These are phyloP conservation scores for Penicillium samsonianum DNA, from an alignment of 495 filamentous ascomycete species.

Conservation along the genomic window DNA sequence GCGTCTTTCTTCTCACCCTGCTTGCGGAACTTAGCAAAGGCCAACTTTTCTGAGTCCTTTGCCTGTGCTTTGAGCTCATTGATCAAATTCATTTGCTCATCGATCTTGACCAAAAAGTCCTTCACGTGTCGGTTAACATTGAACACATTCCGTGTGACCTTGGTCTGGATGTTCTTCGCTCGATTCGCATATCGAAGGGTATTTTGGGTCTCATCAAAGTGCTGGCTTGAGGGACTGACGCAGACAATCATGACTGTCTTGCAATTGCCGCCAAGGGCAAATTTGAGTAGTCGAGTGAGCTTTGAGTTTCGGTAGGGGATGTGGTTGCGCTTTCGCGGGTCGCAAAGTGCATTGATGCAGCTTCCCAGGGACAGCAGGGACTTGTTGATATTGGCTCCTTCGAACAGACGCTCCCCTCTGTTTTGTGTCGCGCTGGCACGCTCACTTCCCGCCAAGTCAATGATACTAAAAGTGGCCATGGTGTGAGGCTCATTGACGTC, in stretches of 20 bases:
- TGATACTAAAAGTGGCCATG: conserved; percentile 97
- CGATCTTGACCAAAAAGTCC: conserved; percentile 96
- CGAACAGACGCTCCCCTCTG: conserved; percentile 83
- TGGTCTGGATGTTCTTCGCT: conserved; percentile 99
- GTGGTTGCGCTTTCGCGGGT: conserved; percentile 88
- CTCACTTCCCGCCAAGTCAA: conserved; percentile 95
- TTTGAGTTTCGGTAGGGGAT: conserved; percentile 98
- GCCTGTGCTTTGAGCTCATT: conserved; percentile 91
- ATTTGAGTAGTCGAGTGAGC: conserved; percentile 92
- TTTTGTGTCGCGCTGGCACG: conserved; percentile 97
- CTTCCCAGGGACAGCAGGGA: conserved; percentile 92
- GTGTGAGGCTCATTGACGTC: conserved; percentile 92
- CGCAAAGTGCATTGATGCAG: conserved; percentile 98
- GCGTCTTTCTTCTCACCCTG: conserved; percentile 79
- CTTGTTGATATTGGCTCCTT: conserved; percentile 99
- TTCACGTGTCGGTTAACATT: conserved; percentile 99
- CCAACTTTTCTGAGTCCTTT: conserved; percentile 82
- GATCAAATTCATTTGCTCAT: conserved; percentile 90
- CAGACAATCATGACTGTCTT: conserved; percentile 99
- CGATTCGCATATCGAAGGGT: conserved; percentile 96
- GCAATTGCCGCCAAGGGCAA: conserved; percentile 96
- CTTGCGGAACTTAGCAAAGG: conserved; percentile 88
- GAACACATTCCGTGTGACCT: conserved; percentile 96
- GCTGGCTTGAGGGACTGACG: conserved; percentile 91
- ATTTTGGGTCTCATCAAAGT: conserved; percentile 99